Percentiles rank a stretch among this genome's conserved stretches.
phyloP scores from a whole-genome alignment of 2,329 filamentous ascomycete species.

The Epichloe elymi region DNA sequence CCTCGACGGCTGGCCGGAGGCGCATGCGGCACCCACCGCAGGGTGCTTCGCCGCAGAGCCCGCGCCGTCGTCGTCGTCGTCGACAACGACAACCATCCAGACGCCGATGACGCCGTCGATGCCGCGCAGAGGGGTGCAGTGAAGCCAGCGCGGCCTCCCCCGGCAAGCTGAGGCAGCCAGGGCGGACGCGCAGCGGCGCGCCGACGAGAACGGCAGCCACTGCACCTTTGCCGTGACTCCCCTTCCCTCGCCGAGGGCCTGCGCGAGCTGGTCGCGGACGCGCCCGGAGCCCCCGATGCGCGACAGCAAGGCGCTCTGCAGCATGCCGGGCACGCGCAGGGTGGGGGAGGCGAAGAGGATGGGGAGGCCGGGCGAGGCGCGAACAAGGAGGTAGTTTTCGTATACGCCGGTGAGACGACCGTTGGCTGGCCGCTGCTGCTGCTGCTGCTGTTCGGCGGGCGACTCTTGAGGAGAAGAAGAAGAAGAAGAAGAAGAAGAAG shows the following conservation, averaged over 20 bases:
- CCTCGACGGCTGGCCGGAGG: too few species aligned
- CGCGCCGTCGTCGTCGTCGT: too few species aligned
- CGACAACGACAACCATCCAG: too few species aligned
- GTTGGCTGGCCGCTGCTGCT: not conserved
- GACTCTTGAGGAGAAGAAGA: not conserved
- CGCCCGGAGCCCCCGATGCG: constrained; percentile 38
- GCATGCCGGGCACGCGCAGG: constrained; percentile 51
- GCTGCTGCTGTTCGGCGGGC: not conserved
- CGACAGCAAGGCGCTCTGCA: constrained; percentile 44
- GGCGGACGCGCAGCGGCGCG: too few species aligned
- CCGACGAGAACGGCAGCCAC: constrained; percentile 24
- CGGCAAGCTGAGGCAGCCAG: too few species aligned
- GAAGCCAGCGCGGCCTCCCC: too few species aligned
- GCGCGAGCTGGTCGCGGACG: constrained; percentile 32
- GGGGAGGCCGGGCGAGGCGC: constrained; percentile 50
- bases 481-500: not conserved
- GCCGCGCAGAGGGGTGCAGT: too few species aligned
- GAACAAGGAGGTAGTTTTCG: constrained; percentile 48
- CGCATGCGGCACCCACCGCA: too few species aligned
- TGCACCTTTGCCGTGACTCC: constrained; percentile 63
- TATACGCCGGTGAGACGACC: constrained; percentile 21
- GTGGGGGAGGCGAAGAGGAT: constrained; percentile 57
- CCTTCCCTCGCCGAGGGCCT: constrained; percentile 53
- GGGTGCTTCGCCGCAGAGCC: too few species aligned
- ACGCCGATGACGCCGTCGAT: too few species aligned